Evolutionary conservation across 352 stramenopile genomes (phyloP).

Genomic region (Detonula confervacea): DNA sequence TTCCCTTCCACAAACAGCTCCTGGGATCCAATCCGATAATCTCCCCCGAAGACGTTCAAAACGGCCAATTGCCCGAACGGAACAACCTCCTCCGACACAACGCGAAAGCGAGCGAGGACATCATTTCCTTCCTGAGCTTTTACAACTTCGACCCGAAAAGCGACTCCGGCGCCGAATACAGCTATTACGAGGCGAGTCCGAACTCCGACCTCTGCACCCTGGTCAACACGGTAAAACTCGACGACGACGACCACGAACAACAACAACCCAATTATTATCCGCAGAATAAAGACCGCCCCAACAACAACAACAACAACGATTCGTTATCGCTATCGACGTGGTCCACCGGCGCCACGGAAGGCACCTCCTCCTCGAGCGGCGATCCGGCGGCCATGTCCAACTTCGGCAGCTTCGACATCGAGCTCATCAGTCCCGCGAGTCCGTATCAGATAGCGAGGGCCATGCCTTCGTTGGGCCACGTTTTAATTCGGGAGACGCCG

Average conservation of each 20-base stretch:
- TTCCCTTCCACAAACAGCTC: conserved; percentile 54
- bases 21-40: conserved; percentile 49
- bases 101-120: conserved; percentile 30
- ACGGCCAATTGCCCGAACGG: conserved; percentile 27
- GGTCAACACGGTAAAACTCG: neutral
- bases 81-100: conserved; percentile 41
- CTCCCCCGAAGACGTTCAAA: conserved; percentile 32
- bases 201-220: neutral
- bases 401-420: conserved; percentile 49
- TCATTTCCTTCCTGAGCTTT: conserved; percentile 48
- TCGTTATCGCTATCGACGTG: too few species aligned
- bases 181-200: conserved; percentile 57
- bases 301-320: too few species aligned
- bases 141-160: conserved; percentile 55
- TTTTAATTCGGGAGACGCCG: conserved; percentile 60
- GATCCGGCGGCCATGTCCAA: too few species aligned
- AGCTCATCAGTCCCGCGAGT: conserved; percentile 60
- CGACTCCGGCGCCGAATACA: conserved; percentile 63
- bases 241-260: too few species aligned
- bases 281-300: too few species aligned
- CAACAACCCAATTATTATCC: too few species aligned
- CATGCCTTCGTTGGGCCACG: conserved; percentile 42
- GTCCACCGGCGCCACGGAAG: too few species aligned
- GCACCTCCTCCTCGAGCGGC: too few species aligned
- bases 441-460: conserved; percentile 54